These are phyloP conservation scores for Metschnikowia cubensis DNA, from an alignment of 805 yeast genomes.

Conservation along the genomic window DNA sequence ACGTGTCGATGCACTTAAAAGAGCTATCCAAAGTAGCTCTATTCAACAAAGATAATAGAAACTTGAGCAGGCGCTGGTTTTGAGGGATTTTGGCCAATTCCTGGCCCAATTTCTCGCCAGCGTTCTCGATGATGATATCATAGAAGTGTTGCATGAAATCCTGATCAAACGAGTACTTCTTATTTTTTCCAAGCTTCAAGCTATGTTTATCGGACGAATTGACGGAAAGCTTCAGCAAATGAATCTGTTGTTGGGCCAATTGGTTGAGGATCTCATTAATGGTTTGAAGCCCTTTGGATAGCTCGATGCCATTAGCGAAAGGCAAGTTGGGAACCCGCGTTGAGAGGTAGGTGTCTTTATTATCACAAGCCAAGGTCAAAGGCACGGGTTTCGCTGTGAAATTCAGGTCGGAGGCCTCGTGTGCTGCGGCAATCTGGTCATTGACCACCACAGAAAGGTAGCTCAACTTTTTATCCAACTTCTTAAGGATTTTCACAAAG, in stretches of 20 bases:
- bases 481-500: slow-evolving; percentile 81
- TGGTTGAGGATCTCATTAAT: slow-evolving; percentile 52
- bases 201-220: slow-evolving; percentile 11
- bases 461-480: slow-evolving; percentile 72
- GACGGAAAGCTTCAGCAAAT: slow-evolving; percentile 4
- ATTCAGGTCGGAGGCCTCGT: slow-evolving; percentile 2
- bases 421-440: slow-evolving; percentile 14
- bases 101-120: slow-evolving; percentile 39
- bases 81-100: slow-evolving; percentile 37
- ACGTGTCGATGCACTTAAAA: slow-evolving; percentile 51
- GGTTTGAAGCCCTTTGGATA: slow-evolving; percentile 47
- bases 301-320: slow-evolving; percentile 68
- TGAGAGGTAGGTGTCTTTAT: slow-evolving; percentile 42
- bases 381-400: slow-evolving; percentile 3
- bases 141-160: slow-evolving; percentile 21
- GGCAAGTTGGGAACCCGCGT: slow-evolving; percentile 71
- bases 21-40: slow-evolving; percentile 59
- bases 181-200: slow-evolving; percentile 21
- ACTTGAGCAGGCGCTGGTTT: slow-evolving; percentile 49
- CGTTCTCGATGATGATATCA: slow-evolving; percentile 35
- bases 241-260: slow-evolving; percentile 41
- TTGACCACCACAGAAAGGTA: slow-evolving; percentile 23
- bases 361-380: slow-evolving; percentile 27
- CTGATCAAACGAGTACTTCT: slow-evolving; percentile 25
- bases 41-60: slow-evolving; percentile 57